Conservation (phyloP, 306 rosid species). For the Pterocarpus macrocarpus region DNA sequence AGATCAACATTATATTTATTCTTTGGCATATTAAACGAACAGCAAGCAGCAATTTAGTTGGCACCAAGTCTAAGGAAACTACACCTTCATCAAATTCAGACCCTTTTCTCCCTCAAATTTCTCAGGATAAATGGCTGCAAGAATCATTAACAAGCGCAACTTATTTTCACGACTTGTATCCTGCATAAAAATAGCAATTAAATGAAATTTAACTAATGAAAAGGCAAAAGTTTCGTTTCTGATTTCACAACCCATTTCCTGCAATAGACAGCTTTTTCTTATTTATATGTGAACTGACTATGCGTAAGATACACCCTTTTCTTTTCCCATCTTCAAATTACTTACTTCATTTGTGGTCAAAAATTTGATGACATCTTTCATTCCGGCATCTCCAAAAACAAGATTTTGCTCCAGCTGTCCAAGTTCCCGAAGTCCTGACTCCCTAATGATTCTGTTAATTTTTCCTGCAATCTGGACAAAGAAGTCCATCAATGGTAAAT, state of each 20-base stretch:
- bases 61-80: conserved; percentile 42
- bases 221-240: conserved; percentile 8
- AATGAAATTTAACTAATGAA: conserved; percentile 21
- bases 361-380: conserved; percentile 88
- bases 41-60: conserved; percentile 29
- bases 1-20: conserved; percentile 21
- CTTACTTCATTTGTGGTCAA: conserved; percentile 73
- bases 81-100: conserved; percentile 83
- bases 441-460: conserved; percentile 77
- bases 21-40: conserved; percentile 26
- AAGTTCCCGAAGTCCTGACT: conserved; percentile 78
- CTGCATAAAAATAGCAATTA: conserved; percentile 62
- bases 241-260: conserved; percentile 31
- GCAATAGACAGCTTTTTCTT: not conserved
- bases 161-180: conserved; percentile 82
- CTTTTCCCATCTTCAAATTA: conserved; percentile 40
- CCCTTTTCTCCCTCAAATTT: conserved; percentile 95
- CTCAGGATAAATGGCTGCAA: conserved; percentile 92
- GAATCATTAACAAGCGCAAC: conserved; percentile 92
- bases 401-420: conserved; percentile 94
- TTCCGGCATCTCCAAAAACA: conserved; percentile 96
- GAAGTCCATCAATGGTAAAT: conserved; percentile 40
- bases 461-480: conserved; percentile 85
- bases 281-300: conserved; percentile 2
- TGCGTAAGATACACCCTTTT: conserved; percentile 27